Percentiles rank a stretch among this genome's conserved stretches.
Evolutionary conservation across 1,139 yeast genomes (phyloP).

Genomic region (Debaryomyces singareniensis): DNA sequence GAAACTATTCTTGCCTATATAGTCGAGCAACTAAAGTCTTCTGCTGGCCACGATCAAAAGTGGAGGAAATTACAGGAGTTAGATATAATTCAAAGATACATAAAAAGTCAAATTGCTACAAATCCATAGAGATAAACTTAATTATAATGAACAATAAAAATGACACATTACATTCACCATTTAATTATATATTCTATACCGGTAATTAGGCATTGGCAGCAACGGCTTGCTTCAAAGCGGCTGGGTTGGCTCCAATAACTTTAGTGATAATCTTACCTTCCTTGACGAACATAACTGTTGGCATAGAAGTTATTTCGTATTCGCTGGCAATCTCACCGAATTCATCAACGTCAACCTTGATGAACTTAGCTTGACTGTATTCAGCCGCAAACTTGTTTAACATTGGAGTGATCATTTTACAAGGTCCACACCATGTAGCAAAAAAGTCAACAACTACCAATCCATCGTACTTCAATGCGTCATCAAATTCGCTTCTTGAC

Average conservation of each 20-base stretch:
- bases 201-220: slow-evolving; percentile 42
- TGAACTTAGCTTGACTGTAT: slow-evolving; percentile 54
- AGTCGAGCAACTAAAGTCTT: slow-evolving; percentile 6
- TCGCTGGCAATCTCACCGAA: slow-evolving; percentile 67
- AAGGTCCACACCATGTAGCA: slow-evolving; percentile 94
- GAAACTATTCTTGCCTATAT: slow-evolving; percentile 34
- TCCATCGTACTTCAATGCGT: slow-evolving; percentile 48
- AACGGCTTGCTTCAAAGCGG: slow-evolving; percentile 68
- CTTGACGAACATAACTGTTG: slow-evolving; percentile 78
- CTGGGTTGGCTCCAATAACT: slow-evolving; percentile 85
- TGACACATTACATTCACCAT: too few relatives aligned
- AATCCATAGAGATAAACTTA: too few relatives aligned
- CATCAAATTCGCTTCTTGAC: slow-evolving; percentile 54
- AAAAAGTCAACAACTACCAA: slow-evolving; percentile 78
- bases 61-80: slow-evolving; percentile 18
- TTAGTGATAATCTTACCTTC: slow-evolving; percentile 64
- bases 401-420: slow-evolving; percentile 79
- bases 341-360: slow-evolving; percentile 83
- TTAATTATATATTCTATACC: neutral
- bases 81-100: slow-evolving; percentile 20
- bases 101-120: too few relatives aligned
- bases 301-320: slow-evolving; percentile 80
- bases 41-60: neutral
- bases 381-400: slow-evolving; percentile 54
- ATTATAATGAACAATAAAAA: too few relatives aligned